Evolutionary conservation across 2,329 filamentous ascomycete species (phyloP), one percentile per base, ranked within the genome.

Genomic region (Aotearoamyces nothofagi): DNA sequence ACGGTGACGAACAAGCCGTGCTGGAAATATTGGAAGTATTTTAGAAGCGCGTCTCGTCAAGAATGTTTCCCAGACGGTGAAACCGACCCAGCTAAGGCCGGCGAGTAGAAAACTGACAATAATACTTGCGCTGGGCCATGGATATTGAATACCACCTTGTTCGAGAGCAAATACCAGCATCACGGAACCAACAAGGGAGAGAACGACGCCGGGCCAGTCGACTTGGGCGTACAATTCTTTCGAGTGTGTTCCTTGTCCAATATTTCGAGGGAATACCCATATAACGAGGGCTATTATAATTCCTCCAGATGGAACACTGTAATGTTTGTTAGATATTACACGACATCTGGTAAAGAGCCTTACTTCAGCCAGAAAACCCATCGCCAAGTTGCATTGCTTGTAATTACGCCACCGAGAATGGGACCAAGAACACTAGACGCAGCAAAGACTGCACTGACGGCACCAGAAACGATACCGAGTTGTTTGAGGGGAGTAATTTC

Each of bases 291-390:
- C n/a, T n/a, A n/a, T n/a, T n/a, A n/a, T n/a, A n/a, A n/a, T n/a
- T n/a, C n/a, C n/a, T n/a, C n/a, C n/a, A n/a, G n/a, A n/a, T n/a
- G n/a, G n/a, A n/a, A n/a, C n/a, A n/a, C n/a, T n/a, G n/a, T n/a
- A n/a, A n/a, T 8, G 8, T 24, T 24, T 9, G 23, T 8, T 24
- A 24, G 12, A 2, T 8, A 20, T 22, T 7, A 11, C 8, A 17
- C 4, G 5, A 15, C 15, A 10, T 6, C 14, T 24, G 7, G 7
- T 13, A 13, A 24, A 12, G 7, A 8, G 7, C 48, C 58, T 27
- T 39, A 66, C 63, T 71, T 72, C 41, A 72, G 63, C 61, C 63
- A 70, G 44, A 71, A 72, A 2, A 69, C 53, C 40, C 40, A 43
- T 27, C 34, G 31, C 38, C 38, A 43, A 7, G 29, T 34, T 5